A percentile compares a stretch with the other conserved stretches of the same genome.
phyloP scores from a whole-genome alignment of 2,329 filamentous ascomycete species.

The Trichoderma lentiforme region DNA sequence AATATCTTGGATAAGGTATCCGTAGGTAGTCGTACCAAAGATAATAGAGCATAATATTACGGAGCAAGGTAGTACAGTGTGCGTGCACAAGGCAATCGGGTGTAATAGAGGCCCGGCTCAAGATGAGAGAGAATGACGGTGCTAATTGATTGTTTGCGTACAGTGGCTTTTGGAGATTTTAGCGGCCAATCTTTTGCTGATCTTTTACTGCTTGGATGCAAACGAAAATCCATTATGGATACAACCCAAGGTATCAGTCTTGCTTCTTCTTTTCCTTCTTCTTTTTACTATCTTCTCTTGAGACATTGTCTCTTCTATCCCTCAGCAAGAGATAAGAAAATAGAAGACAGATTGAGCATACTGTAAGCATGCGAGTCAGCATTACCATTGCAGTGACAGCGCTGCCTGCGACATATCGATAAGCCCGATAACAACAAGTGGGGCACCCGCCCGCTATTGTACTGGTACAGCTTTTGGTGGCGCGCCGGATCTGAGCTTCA shows the following conservation, averaged over 20 bases:
- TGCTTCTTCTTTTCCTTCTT: not conserved
- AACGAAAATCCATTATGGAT: not conserved
- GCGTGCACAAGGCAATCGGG: not conserved
- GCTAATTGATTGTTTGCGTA: not conserved
- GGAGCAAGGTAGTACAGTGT: not conserved
- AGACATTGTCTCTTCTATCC: not conserved
- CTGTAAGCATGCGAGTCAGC: not conserved
- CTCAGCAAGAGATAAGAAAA: not conserved
- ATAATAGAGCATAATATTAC: not conserved
- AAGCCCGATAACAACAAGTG: not conserved
- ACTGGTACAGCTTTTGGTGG: not conserved
- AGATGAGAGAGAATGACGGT: not conserved
- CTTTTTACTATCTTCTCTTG: not conserved
- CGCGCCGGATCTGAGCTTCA: slow-evolving; percentile 11
- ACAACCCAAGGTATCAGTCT: not conserved
- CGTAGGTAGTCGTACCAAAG: not conserved
- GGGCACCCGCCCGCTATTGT: not conserved
- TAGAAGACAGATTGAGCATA: not conserved
- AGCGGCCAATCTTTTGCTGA: not conserved
- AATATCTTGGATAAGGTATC: not conserved
- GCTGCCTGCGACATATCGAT: not conserved
- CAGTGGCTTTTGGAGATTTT: not conserved
- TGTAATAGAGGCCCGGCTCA: not conserved
- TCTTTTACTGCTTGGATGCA: not conserved
- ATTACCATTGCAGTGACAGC: not conserved